Evolutionary conservation across 2,329 filamentous ascomycete genomes (phyloP).

Genomic region (Fusarium napiforme): DNA sequence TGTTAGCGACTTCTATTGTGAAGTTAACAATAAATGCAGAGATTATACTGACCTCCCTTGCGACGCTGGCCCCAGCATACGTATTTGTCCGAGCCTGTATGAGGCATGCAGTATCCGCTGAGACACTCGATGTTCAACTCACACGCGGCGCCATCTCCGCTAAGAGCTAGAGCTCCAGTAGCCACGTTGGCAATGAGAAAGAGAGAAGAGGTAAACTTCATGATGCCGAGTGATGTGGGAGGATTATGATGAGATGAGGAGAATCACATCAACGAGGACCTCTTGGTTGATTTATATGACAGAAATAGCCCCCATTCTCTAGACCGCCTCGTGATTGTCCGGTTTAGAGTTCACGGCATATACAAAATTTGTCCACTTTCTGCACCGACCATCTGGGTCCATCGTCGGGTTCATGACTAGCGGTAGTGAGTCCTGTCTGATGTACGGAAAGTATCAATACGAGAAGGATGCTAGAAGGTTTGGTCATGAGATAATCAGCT

Average conservation of each 20-base stretch:
- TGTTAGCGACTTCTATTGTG: background rate
- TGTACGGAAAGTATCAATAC: background rate
- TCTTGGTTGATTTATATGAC: background rate
- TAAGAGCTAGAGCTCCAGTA: background rate
- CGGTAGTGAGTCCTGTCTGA: background rate
- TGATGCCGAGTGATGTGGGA: background rate
- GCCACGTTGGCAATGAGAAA: background rate
- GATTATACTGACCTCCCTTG: background rate
- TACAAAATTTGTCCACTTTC: background rate
- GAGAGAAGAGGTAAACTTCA: background rate
- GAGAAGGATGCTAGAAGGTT: background rate
- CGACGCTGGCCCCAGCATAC: background rate
- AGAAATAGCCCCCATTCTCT: background rate
- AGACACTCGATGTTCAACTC: background rate
- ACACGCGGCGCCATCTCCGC: background rate
- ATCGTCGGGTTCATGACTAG: background rate
- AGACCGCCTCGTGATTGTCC: background rate
- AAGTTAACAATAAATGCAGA: too few species aligned
- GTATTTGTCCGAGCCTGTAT: background rate
- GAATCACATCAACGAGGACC: fast-evolving
- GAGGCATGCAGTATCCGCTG: background rate
- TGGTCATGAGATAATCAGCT: background rate
- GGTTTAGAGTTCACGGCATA: background rate
- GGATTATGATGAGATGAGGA: background rate
- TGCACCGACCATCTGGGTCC: background rate